Evolutionary conservation across 225 moss, liverwort and hornwort genomes (phyloP).

Genomic region (Thuidium tamariscinum): DNA sequence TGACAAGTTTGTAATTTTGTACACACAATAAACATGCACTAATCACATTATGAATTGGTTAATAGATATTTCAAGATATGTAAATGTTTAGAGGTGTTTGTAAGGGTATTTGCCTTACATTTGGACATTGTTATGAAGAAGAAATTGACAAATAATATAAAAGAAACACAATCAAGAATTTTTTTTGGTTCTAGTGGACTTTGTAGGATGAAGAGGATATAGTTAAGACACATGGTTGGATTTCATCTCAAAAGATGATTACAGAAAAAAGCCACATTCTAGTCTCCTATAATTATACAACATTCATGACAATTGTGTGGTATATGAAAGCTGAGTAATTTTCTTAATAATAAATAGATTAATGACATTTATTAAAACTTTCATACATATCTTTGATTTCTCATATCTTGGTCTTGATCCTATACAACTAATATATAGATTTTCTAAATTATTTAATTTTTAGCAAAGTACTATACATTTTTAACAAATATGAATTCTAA

Average conservation of each 20-base stretch:
- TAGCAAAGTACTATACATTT: neutral
- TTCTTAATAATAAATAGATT: neutral
- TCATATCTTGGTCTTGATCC: neutral
- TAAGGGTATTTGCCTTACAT: neutral
- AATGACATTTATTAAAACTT: neutral
- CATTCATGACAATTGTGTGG: neutral
- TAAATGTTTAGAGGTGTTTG: accelerated
- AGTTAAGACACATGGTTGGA: neutral
- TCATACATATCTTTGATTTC: neutral
- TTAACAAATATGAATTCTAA: neutral
- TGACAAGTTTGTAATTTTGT: neutral
- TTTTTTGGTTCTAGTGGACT: neutral
- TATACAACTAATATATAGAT: too few relatives aligned
- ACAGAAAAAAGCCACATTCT: neutral
- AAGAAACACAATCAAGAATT: neutral
- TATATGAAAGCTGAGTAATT: neutral
- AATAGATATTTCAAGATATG: too few relatives aligned
- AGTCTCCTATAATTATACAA: neutral
- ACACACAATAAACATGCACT: neutral
- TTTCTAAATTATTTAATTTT: neutral
- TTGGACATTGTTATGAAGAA: neutral
- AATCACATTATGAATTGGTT: neutral
- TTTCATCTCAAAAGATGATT: neutral
- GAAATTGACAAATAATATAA: neutral
- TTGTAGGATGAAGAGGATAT: neutral